A percentile compares a stretch with the other conserved stretches of the same genome.
phyloP scores from a whole-genome alignment of 176 grass and related monocot species.

The Zoysia pacifica region DNA sequence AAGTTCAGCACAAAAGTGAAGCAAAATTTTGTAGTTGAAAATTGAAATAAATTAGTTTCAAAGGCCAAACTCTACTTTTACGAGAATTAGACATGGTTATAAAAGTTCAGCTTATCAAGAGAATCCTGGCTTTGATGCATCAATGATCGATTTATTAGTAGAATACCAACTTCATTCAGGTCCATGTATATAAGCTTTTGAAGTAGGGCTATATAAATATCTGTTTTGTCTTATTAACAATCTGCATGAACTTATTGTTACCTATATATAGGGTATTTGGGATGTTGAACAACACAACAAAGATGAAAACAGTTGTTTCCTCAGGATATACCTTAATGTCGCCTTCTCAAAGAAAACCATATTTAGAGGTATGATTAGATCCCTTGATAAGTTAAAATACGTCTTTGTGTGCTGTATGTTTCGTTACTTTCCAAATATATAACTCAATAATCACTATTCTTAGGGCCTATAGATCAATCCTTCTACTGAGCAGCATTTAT shows the following conservation, averaged over 20 bases:
- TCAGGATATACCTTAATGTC: constrained; percentile 75
- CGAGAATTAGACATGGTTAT: neutral
- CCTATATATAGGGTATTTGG: constrained; percentile 71
- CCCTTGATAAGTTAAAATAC: constrained; percentile 47
- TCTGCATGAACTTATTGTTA: constrained; percentile 21
- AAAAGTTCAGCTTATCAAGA: neutral
- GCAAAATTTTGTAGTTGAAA: neutral
- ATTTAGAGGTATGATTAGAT: constrained; percentile 74
- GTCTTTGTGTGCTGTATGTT: constrained; percentile 27
- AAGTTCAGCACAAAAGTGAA: constrained; percentile 10
- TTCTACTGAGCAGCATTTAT: too few species aligned
- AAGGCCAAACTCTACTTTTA: neutral
- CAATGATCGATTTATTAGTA: too few species aligned
- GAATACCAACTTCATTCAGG: neutral
- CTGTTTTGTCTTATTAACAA: constrained; percentile 3
- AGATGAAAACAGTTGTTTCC: constrained; percentile 62
- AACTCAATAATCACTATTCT: neutral
- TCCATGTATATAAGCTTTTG: neutral
- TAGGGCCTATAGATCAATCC: constrained; percentile 1
- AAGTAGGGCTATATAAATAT: constrained; percentile 8
- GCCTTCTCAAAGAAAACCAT: constrained; percentile 88
- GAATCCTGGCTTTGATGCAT: neutral
- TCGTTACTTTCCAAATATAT: constrained; percentile 12
- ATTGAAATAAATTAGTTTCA: constrained; percentile 7
- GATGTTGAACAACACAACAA: constrained; percentile 68